Conservation (phyloP, 164 flowering plant species). For the Liquidambar formosana region DNA sequence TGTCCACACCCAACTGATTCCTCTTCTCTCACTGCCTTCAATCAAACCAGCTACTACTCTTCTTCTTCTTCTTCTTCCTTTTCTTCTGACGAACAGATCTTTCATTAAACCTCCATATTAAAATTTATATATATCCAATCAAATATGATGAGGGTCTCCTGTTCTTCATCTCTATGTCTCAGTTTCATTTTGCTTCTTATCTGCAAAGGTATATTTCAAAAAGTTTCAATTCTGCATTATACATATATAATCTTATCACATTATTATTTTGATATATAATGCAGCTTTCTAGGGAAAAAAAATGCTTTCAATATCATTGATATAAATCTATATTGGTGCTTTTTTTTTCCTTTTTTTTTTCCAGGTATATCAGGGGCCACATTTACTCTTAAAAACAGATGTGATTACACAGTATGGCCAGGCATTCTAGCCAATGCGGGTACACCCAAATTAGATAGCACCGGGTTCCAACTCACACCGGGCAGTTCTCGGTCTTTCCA, state of each 20-base stretch:
- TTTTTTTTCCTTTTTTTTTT: constrained; percentile 2
- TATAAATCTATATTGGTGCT: neutral
- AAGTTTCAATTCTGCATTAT: neutral
- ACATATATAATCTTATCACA: neutral
- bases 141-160: neutral
- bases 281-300: neutral
- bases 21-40: too few species aligned
- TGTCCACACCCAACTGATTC: too few species aligned
- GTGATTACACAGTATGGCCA: constrained; percentile 50
- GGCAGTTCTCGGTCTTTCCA: constrained; percentile 34
- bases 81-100: too few species aligned
- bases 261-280: neutral
- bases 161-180: constrained; percentile 1
- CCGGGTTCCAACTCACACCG: constrained; percentile 45
- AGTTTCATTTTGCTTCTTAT: constrained; percentile 5
- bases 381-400: constrained; percentile 42
- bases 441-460: constrained; percentile 29
- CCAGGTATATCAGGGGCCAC: constrained; percentile 34
- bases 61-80: too few species aligned
- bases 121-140: too few species aligned
- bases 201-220: constrained; percentile 12
- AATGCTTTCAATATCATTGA: constrained; percentile 2
- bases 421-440: constrained; percentile 46
- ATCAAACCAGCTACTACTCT: too few species aligned
- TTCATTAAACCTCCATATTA: too few species aligned